Evolutionary conservation across 495 filamentous ascomycete species (phyloP).

Genomic region (Lophiotrema nucula): DNA sequence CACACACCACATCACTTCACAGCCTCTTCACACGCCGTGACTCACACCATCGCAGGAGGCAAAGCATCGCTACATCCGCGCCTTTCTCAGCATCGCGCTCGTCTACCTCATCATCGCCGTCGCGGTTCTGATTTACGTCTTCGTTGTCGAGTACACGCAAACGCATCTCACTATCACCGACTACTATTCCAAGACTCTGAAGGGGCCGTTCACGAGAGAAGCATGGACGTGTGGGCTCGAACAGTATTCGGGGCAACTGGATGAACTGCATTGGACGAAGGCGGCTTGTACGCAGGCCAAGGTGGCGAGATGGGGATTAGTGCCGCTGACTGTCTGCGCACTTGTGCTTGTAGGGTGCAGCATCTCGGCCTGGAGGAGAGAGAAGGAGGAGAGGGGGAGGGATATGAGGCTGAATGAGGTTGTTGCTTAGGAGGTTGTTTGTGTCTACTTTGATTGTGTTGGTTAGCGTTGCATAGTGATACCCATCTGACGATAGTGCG

Average conservation of each 20-base stretch:
- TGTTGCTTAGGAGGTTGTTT: too few species aligned
- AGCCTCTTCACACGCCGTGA: too few species aligned
- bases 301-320: not conserved
- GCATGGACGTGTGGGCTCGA: not conserved
- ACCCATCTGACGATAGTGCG: too few species aligned
- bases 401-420: not conserved
- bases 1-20: too few species aligned
- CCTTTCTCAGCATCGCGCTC: not conserved
- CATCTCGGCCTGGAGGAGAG: not conserved
- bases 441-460: too few species aligned
- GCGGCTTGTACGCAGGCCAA: not conserved
- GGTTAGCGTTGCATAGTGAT: too few species aligned
- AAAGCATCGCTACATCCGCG: not conserved
- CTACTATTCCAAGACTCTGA: not conserved
- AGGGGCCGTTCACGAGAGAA: not conserved
- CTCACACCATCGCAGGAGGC: not conserved
- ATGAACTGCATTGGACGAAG: not conserved
- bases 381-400: not conserved
- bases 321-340: not conserved
- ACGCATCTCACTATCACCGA: not conserved
- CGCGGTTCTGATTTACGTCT: not conserved
- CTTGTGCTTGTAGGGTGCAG: not conserved
- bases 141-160: not conserved
- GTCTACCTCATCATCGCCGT: not conserved
- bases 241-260: not conserved